A percentile compares a stretch with the other conserved stretches of the same genome.
Conservation (phyloP, 805 yeast genomes). For the Hemisphaericaspora nanyangensis region DNA sequence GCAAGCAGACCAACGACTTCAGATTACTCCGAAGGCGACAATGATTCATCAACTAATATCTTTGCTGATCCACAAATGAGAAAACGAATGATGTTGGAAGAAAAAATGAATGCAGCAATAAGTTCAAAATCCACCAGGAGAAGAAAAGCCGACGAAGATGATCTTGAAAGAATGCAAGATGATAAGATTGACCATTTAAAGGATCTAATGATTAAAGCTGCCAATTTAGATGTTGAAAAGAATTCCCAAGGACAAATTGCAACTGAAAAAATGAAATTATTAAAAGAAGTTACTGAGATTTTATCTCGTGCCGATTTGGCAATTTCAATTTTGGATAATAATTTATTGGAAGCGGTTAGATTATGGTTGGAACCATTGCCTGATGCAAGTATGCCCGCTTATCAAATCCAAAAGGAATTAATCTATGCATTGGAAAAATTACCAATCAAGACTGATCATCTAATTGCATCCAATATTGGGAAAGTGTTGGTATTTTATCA, state of each 20-base stretch:
- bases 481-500: constrained; percentile 92
- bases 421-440: constrained; percentile 68
- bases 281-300: constrained; percentile 74
- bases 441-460: constrained; percentile 93
- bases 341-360: constrained; percentile 86
- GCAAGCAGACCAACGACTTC: neutral
- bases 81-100: constrained; percentile 76
- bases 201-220: constrained; percentile 86
- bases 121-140: constrained; percentile 58
- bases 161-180: constrained; percentile 92
- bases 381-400: constrained; percentile 96
- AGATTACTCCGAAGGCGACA: neutral
- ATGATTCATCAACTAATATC: constrained; percentile 4
- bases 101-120: constrained; percentile 70
- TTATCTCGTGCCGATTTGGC: constrained; percentile 81
- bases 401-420: constrained; percentile 87
- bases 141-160: constrained; percentile 82
- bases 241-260: constrained; percentile 64
- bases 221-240: constrained; percentile 66
- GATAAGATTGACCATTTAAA: constrained; percentile 79
- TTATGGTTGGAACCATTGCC: constrained; percentile 98
- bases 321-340: constrained; percentile 90
- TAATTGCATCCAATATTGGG: constrained; percentile 92
- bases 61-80: constrained; percentile 30
- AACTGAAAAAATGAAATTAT: constrained; percentile 68